These are phyloP conservation scores for Discostella pseudostelligera DNA, from an alignment of 108 stramenopile species.

Conservation along the genomic window DNA sequence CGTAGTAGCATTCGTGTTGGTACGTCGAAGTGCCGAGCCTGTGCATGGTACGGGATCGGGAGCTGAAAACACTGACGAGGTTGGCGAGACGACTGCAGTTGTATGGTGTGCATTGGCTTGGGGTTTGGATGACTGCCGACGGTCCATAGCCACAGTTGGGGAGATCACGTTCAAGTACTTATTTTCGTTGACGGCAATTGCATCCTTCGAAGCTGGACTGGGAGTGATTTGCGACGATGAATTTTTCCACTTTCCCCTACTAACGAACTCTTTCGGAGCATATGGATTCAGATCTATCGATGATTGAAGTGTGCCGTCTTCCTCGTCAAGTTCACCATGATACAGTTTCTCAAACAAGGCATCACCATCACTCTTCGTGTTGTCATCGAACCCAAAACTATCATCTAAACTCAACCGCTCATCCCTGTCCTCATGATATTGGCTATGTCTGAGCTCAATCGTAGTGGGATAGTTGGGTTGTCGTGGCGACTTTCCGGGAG, in stretches of 20 bases:
- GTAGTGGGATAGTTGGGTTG: constrained; percentile 10
- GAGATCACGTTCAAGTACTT: constrained; percentile 2
- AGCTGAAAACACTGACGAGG: not conserved
- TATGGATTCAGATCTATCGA: constrained; percentile 23
- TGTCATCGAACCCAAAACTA: constrained; percentile 13
- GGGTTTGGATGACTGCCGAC: constrained; percentile 10
- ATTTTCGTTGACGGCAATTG: not conserved
- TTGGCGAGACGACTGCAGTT: constrained; percentile 8
- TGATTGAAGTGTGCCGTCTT: constrained; percentile 14
- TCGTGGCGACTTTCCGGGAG: not conserved
- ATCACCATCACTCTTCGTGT: constrained; percentile 15
- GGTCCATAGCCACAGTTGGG: constrained; percentile 21
- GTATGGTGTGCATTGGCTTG: constrained; percentile 3
- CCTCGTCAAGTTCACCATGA: constrained; percentile 3
- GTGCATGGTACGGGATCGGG: not conserved
- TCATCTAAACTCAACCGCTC: constrained; percentile 11
- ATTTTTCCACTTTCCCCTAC: constrained; percentile 1
- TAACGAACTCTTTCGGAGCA: not conserved
- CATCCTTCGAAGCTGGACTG: not conserved
- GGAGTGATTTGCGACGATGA: constrained; percentile 2
- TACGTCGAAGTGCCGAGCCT: not conserved
- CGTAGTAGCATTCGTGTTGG: not conserved
- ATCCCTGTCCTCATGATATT: not conserved
- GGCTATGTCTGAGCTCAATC: constrained; percentile 11
- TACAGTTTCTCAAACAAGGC: constrained; percentile 6